Base-by-base conservation (phyloP, 495 filamentous ascomycete species). In the Hypoxylon trugodes region DNA sequence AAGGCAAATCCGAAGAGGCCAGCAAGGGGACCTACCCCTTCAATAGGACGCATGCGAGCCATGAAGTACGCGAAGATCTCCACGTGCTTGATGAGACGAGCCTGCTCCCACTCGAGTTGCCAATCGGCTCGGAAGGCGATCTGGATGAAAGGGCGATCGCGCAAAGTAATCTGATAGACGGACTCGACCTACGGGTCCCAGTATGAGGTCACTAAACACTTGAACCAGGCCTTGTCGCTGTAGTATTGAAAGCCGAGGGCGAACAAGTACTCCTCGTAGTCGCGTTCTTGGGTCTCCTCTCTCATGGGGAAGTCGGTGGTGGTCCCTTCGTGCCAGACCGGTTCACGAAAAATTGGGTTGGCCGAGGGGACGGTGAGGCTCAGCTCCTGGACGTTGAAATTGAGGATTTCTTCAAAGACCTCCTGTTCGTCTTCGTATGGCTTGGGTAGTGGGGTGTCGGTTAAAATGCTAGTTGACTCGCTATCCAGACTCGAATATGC, bases 1-100 rank as follows among this genome's bases (percentile, higher is more conserved):
- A 56, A 36, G 15, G 4, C 1, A 26, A 65, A 60, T n/a, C 61
- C 53, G 33, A 53, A 65, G 18, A 49, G 15, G 3, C 53, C 55
- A 4, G 42, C 47, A 4, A 65, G 4, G 3, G 46, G 28, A 7
- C 41, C 30, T n/a, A 25, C 13, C 10, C 46, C 54, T 2, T 38
- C 25, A 6, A 46, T 19, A 21, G 32, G 54, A 4, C 36, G 21
- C 12, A 46, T 12, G 32, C 52, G 53, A 13, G 25, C 22, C 7
- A 65, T 35, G 16, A 57, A 8, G 37, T 53, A 41, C 6, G 54
- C 28, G 38, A 59, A 65, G 13, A 38, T 40, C 8, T 15, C 12
- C 12, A 62, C 35, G 22, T n/a, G 13, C 7, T 41, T 28, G 50
- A 18, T 8, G 35, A 42, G 49, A 6, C 38, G 2, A 1, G 28